phyloP scores from a whole-genome alignment of 208 protist genomes.

The Leishmania tropica region DNA sequence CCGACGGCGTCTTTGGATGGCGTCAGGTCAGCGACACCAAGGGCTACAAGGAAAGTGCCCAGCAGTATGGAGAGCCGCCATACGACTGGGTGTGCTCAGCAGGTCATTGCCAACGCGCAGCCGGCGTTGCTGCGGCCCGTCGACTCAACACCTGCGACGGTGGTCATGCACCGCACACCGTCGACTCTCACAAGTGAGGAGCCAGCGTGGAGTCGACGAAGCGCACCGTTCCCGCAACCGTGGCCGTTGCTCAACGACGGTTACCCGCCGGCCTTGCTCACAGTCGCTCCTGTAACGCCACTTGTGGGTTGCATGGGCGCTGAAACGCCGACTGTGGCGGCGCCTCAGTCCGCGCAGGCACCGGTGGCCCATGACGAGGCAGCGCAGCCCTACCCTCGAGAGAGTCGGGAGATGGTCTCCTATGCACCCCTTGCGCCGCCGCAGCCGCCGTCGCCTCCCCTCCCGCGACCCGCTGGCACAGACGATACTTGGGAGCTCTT shows the following conservation, averaged over 20 bases:
- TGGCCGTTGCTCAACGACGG: neutral
- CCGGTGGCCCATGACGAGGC: neutral
- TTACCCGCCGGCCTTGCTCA: neutral
- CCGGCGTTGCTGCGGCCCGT: neutral
- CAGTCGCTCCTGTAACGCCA: neutral
- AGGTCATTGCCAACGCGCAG: neutral
- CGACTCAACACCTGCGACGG: neutral
- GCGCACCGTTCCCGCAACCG: neutral
- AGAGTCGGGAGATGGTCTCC: neutral
- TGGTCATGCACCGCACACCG: neutral
- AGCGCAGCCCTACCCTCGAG: neutral
- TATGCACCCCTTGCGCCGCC: neutral
- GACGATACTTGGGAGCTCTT: conserved; percentile 17
- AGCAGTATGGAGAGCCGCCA: neutral
- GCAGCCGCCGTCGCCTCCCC: neutral
- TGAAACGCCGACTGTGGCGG: neutral
- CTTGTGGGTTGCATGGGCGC: neutral
- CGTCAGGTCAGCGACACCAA: neutral
- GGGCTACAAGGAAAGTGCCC: too few species aligned
- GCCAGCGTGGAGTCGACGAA: neutral
- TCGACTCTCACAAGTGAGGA: neutral
- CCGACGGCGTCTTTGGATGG: neutral
- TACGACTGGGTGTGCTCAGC: too few species aligned
- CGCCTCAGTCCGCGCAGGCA: neutral
- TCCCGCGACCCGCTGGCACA: neutral